These are phyloP conservation scores for Penicillium sumatraense DNA, from an alignment of 2,329 filamentous ascomycete genomes.

Conservation along the genomic window DNA sequence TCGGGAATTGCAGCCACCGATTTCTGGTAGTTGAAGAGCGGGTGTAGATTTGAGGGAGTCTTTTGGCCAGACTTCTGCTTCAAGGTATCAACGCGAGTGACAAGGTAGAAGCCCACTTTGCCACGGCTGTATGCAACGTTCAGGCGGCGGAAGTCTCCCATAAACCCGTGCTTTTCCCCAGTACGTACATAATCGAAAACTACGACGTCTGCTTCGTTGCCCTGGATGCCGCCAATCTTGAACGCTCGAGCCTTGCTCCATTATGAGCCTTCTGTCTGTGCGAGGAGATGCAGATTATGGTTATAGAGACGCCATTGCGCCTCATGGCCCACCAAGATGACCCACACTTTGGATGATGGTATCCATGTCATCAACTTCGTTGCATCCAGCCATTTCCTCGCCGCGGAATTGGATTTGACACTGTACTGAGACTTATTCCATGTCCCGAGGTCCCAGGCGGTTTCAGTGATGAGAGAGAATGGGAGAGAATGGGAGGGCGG, in stretches of 20 bases:
- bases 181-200: background rate
- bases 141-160: background rate
- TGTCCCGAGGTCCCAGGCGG: too few relatives aligned
- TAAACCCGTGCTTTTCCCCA: background rate
- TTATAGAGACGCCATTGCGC: background rate
- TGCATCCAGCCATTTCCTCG: too few relatives aligned
- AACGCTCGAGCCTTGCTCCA: background rate
- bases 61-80: background rate
- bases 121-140: background rate
- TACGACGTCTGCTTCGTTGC: background rate
- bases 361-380: too few relatives aligned
- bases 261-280: background rate
- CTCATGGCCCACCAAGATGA: background rate
- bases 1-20: background rate
- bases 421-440: too few relatives aligned
- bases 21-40: background rate
- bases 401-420: too few relatives aligned
- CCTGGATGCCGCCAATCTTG: background rate
- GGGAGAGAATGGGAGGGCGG: too few relatives aligned
- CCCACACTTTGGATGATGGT: too few relatives aligned
- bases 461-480: too few relatives aligned
- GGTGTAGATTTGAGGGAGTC: background rate
- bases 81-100: background rate
- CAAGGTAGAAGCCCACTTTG: background rate
- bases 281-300: background rate